These are phyloP conservation scores for Marasmius fiardii DNA, from an alignment of 1,284 basidiomycete species.

Conservation along the genomic window DNA sequence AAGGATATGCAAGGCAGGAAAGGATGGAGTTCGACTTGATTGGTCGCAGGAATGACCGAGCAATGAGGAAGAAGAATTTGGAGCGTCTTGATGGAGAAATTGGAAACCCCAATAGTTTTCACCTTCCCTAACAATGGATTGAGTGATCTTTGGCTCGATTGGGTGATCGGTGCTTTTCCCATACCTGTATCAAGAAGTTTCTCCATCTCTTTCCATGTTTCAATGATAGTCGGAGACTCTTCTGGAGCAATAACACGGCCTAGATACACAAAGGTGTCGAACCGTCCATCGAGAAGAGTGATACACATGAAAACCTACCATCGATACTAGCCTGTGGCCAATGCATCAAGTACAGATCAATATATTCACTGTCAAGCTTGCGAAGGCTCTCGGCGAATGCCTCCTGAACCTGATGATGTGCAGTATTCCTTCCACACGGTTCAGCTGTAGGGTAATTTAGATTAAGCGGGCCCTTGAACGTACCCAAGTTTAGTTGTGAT, in stretches of 20 bases:
- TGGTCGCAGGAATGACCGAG: conserved; percentile 51
- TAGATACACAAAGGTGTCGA: background rate
- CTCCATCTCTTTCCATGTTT: conserved; percentile 58
- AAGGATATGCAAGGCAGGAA: conserved; percentile 54
- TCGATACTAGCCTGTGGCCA: conserved; percentile 40
- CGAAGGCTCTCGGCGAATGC: conserved; percentile 53
- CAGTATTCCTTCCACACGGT: conserved; percentile 19
- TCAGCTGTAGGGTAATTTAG: background rate
- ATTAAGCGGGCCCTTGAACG: background rate
- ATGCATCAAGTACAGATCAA: conserved; percentile 74
- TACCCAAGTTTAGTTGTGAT: conserved; percentile 47
- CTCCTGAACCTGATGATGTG: conserved; percentile 46
- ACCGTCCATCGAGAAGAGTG: background rate
- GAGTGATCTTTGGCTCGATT: background rate
- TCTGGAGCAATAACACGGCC: conserved; percentile 24
- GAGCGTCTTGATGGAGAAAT: conserved; percentile 60
- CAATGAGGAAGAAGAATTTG: conserved; percentile 34
- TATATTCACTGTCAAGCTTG: conserved; percentile 57
- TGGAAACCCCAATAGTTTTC: conserved; percentile 64
- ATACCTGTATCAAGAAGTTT: conserved; percentile 37
- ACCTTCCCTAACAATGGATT: conserved; percentile 32
- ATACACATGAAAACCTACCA: background rate
- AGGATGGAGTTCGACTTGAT: conserved; percentile 58
- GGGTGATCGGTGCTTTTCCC: background rate
- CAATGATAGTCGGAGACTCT: conserved; percentile 46